A percentile compares a stretch with the other conserved stretches of the same genome.
Evolutionary conservation across 768 basidiomycete species (phyloP).

Genomic region (Gyrodon lividus): DNA sequence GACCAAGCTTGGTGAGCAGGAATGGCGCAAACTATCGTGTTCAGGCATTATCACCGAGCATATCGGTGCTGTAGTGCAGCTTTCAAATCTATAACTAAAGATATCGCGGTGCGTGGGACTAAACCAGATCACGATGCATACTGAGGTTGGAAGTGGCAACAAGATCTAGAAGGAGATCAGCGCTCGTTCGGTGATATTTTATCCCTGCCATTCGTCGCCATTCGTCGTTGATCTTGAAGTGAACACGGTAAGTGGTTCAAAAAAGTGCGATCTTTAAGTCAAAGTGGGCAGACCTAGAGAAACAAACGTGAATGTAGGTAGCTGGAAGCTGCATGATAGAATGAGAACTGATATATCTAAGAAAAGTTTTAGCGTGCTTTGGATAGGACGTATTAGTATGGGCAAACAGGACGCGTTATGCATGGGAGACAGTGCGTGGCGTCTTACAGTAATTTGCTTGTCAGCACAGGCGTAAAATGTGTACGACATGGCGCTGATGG

Average conservation of each 20-base stretch:
- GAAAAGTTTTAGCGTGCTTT: background rate
- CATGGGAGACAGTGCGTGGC: too few relatives aligned
- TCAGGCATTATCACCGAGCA: background rate
- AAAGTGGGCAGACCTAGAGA: background rate
- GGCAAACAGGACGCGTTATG: too few relatives aligned
- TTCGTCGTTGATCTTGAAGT: background rate
- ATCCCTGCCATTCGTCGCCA: background rate
- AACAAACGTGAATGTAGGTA: background rate
- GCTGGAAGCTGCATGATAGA: background rate
- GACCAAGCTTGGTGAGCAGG: too few relatives aligned
- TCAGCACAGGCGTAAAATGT: background rate
- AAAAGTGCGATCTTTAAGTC: background rate
- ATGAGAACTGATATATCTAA: background rate
- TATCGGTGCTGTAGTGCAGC: background rate
- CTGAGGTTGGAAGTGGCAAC: background rate
- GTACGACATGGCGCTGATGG: background rate
- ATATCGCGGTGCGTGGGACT: background rate
- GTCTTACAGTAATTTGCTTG: background rate
- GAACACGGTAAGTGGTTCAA: background rate
- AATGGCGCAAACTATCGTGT: background rate
- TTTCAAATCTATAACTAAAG: background rate
- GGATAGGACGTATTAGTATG: too few relatives aligned
- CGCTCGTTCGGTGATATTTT: background rate
- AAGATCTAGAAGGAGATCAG: background rate
- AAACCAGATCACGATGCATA: background rate